These are phyloP conservation scores for Leccinum obscurum DNA, from an alignment of 768 basidiomycete species.

Conservation along the genomic window DNA sequence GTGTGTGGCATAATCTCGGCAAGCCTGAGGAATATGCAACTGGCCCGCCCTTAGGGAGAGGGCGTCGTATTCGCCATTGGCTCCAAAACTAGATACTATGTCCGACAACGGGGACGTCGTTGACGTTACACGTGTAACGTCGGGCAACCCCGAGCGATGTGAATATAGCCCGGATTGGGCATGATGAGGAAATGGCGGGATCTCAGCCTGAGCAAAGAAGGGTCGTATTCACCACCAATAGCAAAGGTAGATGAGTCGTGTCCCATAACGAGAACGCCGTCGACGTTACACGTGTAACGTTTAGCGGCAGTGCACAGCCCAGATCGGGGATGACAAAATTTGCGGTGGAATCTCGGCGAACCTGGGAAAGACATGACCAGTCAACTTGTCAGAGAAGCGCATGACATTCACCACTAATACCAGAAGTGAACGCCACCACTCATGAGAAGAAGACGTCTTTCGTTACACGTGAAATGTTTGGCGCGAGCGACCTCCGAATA, in stretches of 20 bases:
- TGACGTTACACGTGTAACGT: constrained; percentile 34
- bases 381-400: background rate
- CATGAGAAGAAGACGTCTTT: constrained; percentile 3
- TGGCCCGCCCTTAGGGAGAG: background rate
- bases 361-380: background rate
- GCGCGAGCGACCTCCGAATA: constrained; percentile 7
- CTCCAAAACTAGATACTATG: background rate
- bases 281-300: constrained; percentile 33
- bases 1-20: background rate
- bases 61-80: constrained; percentile 6
- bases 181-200: background rate
- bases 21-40: constrained; percentile 1
- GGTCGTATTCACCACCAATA: constrained; percentile 1
- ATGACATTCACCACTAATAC: constrained; percentile 5
- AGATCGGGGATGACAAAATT: too few relatives aligned
- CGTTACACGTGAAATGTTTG: constrained; percentile 33
- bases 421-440: constrained; percentile 1
- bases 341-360: background rate
- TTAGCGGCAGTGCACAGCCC: constrained; percentile 11
- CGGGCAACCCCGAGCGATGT: constrained; percentile 14
- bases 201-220: background rate
- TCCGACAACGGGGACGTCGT: constrained; percentile 4
- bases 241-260: background rate
- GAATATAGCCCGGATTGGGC: background rate
- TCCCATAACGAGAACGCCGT: constrained; percentile 6